Base-by-base conservation (phyloP, 2,329 filamentous ascomycete species). In the Dichotomopilus funicola region DNA sequence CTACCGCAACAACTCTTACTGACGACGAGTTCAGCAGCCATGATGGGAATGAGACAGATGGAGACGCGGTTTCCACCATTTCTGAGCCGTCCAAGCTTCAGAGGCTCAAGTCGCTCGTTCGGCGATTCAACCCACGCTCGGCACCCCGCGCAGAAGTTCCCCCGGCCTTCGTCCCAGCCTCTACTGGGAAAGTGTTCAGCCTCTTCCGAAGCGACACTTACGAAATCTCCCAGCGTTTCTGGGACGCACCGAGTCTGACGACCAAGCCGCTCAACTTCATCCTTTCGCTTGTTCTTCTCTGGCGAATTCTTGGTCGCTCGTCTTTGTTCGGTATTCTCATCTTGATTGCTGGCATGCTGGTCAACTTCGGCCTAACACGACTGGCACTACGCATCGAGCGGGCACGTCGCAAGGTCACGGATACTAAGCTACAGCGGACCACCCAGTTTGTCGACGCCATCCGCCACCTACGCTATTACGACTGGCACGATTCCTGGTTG, bases 111-210 rank as follows among this genome's bases (percentile, higher is more conserved):
- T 49, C 58, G 43, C 56, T 60, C 45, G 42, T 62, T 38, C 48
- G 48, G 34, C 49, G n/a, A 19, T 13, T 57, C 45, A 68, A 68
- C 54, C 58, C 45, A 37, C 8, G 35, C 5, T 33, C 33, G 43
- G 36, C 13, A 12, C 34, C 38, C 38, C 11, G n/a, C 12, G 11
- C 27, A 27, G 42, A 9, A 8, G 11, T n/a, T 38, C 5, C 35
- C 45, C 4, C 8, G 27, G n/a, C 35, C 41, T 31, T 37, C 12
- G 27, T 56, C 2, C 81, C 87, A 2, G 89, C 91, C 0, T 90
- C 88, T 0, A 92, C 91, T 71, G 91, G 91, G 6, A 95, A 95
- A 66, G 94, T 96, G 51, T 79, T 96, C 58, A 96, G 95, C 64
- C 72, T 96, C 2, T 88, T 95, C 76, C 85, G 89, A 49, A 84